These are phyloP conservation scores for Hyphopichia khmerensis DNA, from an alignment of 1,139 yeast species.

Conservation along the genomic window DNA sequence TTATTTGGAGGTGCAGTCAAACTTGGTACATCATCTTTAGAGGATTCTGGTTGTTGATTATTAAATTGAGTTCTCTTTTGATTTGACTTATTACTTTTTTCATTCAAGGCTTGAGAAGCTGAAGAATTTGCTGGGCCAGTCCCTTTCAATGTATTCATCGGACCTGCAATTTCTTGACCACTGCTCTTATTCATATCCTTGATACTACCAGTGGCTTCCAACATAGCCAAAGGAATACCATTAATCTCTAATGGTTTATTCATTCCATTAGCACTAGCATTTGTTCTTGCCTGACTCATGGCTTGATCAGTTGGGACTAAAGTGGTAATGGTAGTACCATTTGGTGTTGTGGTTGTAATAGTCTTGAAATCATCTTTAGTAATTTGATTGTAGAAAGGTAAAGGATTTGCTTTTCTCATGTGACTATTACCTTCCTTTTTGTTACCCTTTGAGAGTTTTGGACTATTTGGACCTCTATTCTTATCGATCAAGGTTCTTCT, in stretches of 20 bases:
- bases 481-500: constrained; percentile 62
- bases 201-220: constrained; percentile 77
- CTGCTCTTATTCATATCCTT: constrained; percentile 19
- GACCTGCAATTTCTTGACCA: neutral
- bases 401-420: constrained; percentile 53
- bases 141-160: constrained; percentile 1
- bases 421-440: constrained; percentile 5
- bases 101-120: neutral
- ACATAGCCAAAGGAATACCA: constrained; percentile 78
- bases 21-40: neutral
- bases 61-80: neutral
- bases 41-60: neutral
- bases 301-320: constrained; percentile 86
- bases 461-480: constrained; percentile 24
- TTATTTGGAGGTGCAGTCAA: neutral
- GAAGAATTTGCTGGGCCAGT: neutral
- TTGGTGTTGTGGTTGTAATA: constrained; percentile 82
- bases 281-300: constrained; percentile 54
- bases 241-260: constrained; percentile 65
- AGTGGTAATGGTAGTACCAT: constrained; percentile 88
- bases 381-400: constrained; percentile 91
- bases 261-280: constrained; percentile 52
- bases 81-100: neutral
- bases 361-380: constrained; percentile 90
- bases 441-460: constrained; percentile 8